phyloP scores from a whole-genome alignment of 2,329 filamentous ascomycete genomes.

The Diaporthe amygdali region DNA sequence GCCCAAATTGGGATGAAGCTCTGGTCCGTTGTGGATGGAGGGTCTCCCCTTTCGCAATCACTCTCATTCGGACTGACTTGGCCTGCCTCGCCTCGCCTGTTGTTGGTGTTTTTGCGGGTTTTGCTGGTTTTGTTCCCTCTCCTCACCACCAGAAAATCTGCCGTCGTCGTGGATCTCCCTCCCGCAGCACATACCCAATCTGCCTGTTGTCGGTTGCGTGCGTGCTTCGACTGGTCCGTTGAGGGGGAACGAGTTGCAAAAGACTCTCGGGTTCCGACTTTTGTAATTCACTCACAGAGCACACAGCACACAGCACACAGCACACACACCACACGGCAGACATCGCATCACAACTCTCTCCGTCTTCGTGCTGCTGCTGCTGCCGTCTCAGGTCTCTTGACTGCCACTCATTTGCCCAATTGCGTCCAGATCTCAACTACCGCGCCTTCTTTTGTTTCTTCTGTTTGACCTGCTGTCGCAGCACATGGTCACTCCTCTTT shows the following conservation, averaged over 20 bases:
- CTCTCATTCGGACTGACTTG: not conserved
- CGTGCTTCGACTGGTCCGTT: not conserved
- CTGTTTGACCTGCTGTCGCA: conserved; percentile 14
- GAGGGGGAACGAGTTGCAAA: conserved; percentile 5
- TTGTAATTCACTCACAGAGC: not conserved
- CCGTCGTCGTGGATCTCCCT: not conserved
- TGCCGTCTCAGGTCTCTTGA: conserved; percentile 14
- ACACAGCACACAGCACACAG: not conserved
- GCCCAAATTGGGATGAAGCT: conserved; percentile 10
- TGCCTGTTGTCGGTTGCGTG: not conserved
- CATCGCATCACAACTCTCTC: not conserved
- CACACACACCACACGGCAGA: not conserved
- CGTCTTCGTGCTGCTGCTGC: conserved; percentile 1
- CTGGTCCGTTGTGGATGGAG: not conserved
- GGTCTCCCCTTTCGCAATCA: conserved; percentile 8
- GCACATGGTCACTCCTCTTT: not conserved
- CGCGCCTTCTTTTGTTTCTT: not conserved
- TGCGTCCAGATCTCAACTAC: conserved; percentile 1
- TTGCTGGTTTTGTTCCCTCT: conserved; percentile 3
- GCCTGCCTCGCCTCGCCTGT: not conserved
- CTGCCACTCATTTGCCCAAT: conserved; percentile 19
- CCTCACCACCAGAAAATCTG: conserved; percentile 11
- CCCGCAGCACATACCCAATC: not conserved
- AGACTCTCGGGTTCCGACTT: not conserved
- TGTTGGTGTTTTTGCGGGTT: not conserved